Evolutionary conservation across 768 basidiomycete species (phyloP).

Genomic region (Sistotremastrum suecicum): DNA sequence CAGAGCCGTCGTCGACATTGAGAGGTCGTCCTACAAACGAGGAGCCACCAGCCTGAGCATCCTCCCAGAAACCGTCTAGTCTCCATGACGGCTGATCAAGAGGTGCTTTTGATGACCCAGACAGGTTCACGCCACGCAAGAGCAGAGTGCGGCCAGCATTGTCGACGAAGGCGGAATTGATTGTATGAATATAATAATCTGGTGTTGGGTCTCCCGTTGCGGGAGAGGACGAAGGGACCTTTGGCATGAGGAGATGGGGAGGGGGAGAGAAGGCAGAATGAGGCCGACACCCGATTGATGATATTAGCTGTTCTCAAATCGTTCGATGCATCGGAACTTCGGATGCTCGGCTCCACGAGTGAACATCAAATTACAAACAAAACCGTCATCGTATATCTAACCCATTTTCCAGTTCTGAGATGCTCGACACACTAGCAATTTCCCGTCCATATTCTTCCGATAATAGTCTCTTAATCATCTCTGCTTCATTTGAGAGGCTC

Average conservation of each 20-base stretch:
- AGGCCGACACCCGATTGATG: no score
- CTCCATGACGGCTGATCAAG: slow-evolving; percentile 50
- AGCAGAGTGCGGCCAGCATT: slow-evolving; percentile 60
- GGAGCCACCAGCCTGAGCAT: slow-evolving; percentile 51
- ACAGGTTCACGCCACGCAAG: slow-evolving; percentile 89
- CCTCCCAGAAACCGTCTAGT: slow-evolving; percentile 71
- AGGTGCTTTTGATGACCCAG: slow-evolving; percentile 80
- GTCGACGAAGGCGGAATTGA: slow-evolving; percentile 59
- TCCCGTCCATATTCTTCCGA: no score
- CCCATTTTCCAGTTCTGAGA: no score
- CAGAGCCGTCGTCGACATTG: slow-evolving; percentile 71
- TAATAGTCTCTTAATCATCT: no score
- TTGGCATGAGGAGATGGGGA: slow-evolving; percentile 27
- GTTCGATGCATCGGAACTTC: no score
- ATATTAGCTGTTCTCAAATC: no score
- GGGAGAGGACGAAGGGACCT: slow-evolving; percentile 42
- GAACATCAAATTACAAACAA: no score
- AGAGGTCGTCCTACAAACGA: slow-evolving; percentile 70
- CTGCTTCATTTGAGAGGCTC: no score
- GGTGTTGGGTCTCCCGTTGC: slow-evolving; percentile 36
- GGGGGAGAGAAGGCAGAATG: background rate
- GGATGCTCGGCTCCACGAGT: no score
- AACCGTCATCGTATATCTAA: no score
- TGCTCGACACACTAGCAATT: no score
- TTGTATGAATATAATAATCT: slow-evolving; percentile 48